Base-by-base conservation (phyloP, 1,284 basidiomycete species). In the Ceratorhiza oryzae-sativae region DNA sequence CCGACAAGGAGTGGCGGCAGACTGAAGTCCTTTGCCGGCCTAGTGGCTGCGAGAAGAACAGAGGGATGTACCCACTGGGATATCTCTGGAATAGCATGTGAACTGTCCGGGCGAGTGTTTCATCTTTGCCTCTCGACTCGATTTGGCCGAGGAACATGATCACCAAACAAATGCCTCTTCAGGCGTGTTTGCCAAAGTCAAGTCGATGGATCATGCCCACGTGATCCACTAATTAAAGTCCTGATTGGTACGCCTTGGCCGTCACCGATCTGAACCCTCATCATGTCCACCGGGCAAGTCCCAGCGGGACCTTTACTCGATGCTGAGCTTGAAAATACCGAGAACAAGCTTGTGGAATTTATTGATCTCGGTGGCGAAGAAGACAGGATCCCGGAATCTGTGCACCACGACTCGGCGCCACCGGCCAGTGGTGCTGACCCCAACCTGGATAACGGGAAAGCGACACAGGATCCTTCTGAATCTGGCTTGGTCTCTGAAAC, bases 171-270 rank as follows among this genome's bases (percentile, higher is more conserved):
- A n/a, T 36, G 6, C 32, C 32, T 20, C 32, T 36, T 36, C 30
- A 20, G 32, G 32, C 8, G 32, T 56, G 53, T 56, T 56, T 36
- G 53, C 53, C 53, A 18, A 18, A 56, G 53, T 36, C 18, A 18
- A 56, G 32, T 20, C 15, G 20, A 56, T 56, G 32, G 39, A 36
- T 36, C 27, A 34, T 9, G 23, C 34, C 3, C 53, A 56, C 53
- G 53, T 56, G 53, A 56, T 12, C 20, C 18, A 56, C 32, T 56
- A 56, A 56, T 56, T 56, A 56, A n/a, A 56, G 39, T 5, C 32
- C 23, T 27, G 32, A 36, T 56, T 56, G 53, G 53, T 53, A 27
- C n/a, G n/a, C n/a, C 10, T 56, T 15, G 53, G 30, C 27, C 30
- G 32, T 13, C 1, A 3, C 30, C 18, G 30, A 34, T 36, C 32